These are phyloP conservation scores for Leccinum sublutescens DNA, from an alignment of 768 basidiomycete species.

Conservation along the genomic window DNA sequence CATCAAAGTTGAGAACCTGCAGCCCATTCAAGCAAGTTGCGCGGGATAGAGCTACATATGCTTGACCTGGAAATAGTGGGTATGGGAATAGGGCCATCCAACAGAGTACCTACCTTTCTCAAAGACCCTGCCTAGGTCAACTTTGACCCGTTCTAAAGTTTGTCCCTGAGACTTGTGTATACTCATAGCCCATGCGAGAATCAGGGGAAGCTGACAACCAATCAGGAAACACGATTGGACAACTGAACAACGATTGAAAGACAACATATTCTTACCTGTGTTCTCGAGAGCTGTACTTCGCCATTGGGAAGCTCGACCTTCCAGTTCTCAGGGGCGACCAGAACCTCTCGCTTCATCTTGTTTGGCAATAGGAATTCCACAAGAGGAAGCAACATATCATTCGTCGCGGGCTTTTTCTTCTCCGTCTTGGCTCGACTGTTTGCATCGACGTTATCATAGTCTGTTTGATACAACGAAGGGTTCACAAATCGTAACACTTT, in stretches of 20 bases:
- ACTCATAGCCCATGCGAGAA: constrained; percentile 96
- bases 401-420: constrained; percentile 27
- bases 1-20: constrained; percentile 79
- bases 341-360: constrained; percentile 48
- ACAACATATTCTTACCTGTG: constrained; percentile 56
- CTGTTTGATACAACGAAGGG: constrained; percentile 45
- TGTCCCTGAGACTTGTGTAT: constrained; percentile 99
- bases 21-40: constrained; percentile 84
- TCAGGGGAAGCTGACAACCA: constrained; percentile 66
- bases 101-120: constrained; percentile 68
- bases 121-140: constrained; percentile 90
- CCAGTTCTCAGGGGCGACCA: constrained; percentile 74
- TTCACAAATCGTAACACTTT: constrained; percentile 74
- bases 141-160: constrained; percentile 91
- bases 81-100: neutral
- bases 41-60: constrained; percentile 89
- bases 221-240: neutral
- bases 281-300: constrained; percentile 74
- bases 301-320: constrained; percentile 88
- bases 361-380: constrained; percentile 75
- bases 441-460: constrained; percentile 35
- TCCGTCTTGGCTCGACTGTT: constrained; percentile 38
- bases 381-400: constrained; percentile 53
- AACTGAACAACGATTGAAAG: neutral
- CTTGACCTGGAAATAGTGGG: constrained; percentile 57